phyloP scores from a whole-genome alignment of 2,329 filamentous ascomycete genomes.

The Colletotrichum eleusines region DNA sequence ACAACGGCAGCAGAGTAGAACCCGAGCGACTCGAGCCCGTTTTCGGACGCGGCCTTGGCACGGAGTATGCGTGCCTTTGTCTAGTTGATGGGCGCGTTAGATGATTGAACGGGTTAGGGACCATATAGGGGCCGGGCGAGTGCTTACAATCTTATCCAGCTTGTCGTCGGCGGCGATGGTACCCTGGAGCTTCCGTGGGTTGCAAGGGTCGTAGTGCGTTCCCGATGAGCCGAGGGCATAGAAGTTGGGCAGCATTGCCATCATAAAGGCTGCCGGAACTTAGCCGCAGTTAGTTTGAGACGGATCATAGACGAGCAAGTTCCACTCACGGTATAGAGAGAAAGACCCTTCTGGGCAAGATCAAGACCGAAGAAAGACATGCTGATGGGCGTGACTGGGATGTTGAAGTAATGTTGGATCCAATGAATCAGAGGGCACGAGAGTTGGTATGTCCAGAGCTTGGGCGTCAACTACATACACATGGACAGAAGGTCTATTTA shows the following conservation, averaged over 20 bases:
- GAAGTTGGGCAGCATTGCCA: conserved; percentile 52
- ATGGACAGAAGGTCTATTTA: neutral
- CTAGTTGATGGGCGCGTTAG: conserved; percentile 44
- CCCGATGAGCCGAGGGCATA: conserved; percentile 50
- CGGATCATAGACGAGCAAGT: conserved; percentile 12
- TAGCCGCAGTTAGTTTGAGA: conserved; percentile 39
- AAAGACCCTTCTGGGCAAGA: conserved; percentile 51
- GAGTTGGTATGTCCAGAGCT: neutral
- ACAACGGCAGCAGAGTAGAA: conserved; percentile 58
- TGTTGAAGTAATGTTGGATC: neutral
- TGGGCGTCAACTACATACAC: neutral
- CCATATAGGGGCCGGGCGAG: neutral
- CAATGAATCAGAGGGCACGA: neutral
- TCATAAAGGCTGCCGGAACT: conserved; percentile 56
- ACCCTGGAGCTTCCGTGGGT: conserved; percentile 53
- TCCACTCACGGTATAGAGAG: conserved; percentile 48
- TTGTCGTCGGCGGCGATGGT: conserved; percentile 49
- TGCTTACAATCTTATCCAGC: conserved; percentile 48
- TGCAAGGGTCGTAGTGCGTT: conserved; percentile 53
- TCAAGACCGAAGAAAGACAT: conserved; percentile 49
- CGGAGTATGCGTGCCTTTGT: conserved; percentile 67
- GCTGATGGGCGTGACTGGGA: neutral
- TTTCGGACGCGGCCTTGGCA: conserved; percentile 61
- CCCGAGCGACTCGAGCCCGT: conserved; percentile 59
- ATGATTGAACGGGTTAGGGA: neutral